Percentiles rank a stretch among this genome's conserved stretches.
Conservation (phyloP, 495 filamentous ascomycete genomes). For the Xylaria telfairii region DNA sequence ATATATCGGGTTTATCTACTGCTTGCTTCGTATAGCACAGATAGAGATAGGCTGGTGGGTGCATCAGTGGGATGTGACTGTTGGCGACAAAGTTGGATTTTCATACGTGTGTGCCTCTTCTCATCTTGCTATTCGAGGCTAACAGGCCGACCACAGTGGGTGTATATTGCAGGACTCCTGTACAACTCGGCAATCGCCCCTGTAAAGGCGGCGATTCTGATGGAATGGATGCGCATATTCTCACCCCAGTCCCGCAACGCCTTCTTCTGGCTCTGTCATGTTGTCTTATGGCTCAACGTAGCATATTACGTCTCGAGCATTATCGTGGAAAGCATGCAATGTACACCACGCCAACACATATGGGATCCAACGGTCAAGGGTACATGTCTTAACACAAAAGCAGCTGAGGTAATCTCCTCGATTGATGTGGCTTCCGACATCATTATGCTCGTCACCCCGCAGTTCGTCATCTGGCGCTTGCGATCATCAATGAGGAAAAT, state of each 20-base stretch:
- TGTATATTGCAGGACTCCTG: conserved; percentile 13
- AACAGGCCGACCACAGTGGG: background rate
- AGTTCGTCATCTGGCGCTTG: conserved; percentile 15
- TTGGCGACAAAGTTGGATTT: conserved; percentile 9
- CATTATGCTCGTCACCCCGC: background rate
- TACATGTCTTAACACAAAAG: conserved; percentile 8
- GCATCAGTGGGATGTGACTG: conserved; percentile 22
- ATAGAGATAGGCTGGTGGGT: conserved; percentile 23
- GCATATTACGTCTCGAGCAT: conserved; percentile 1
- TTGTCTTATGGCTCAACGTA: conserved; percentile 16
- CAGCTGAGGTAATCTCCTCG: background rate
- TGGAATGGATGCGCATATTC: conserved; percentile 20
- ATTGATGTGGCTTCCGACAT: conserved; percentile 19
- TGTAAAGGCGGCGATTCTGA: conserved; percentile 17
- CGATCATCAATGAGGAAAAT: background rate
- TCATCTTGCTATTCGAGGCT: background rate
- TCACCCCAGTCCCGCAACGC: background rate
- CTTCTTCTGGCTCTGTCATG: conserved; percentile 18
- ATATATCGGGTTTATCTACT: conserved; percentile 19
- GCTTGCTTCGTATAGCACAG: conserved; percentile 11
- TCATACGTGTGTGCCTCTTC: conserved; percentile 12
- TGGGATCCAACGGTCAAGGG: conserved; percentile 21
- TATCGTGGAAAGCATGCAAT: conserved; percentile 19
- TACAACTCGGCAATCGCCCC: conserved; percentile 12
- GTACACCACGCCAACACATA: background rate